Conservation (phyloP, 2,329 filamentous ascomycete genomes). For the Leptographium galeiforme region DNA sequence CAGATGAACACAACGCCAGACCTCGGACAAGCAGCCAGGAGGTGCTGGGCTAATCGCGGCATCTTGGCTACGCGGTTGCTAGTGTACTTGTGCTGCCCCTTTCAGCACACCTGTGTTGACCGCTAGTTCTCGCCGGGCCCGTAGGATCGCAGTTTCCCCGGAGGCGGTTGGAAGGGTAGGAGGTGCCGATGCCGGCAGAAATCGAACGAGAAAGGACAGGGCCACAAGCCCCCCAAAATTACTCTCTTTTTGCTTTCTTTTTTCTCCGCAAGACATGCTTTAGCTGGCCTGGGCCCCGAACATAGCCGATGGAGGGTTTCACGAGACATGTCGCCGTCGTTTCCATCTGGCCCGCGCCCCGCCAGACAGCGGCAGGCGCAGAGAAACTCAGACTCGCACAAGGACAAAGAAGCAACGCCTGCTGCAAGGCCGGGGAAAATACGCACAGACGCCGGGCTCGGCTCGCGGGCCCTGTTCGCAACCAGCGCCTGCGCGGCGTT, state of each 20-base stretch:
- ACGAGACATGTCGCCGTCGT: not conserved
- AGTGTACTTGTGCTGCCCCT: too few species aligned
- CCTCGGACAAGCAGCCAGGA: too few species aligned
- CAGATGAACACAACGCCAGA: too few species aligned
- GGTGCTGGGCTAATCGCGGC: not conserved
- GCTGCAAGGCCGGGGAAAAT: not conserved
- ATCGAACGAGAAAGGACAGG: not conserved
- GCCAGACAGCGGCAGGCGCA: not conserved
- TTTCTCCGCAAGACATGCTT: conserved; percentile 8
- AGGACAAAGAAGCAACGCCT: conserved; percentile 4
- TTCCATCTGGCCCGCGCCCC: not conserved
- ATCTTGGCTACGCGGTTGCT: not conserved
- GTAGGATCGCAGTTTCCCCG: not conserved
- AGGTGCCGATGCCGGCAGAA: not conserved
- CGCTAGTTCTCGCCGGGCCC: not conserved
- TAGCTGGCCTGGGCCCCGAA: conserved; percentile 8
- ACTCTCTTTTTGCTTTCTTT: not conserved
- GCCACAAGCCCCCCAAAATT: not conserved
- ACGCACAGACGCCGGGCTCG: conserved; percentile 18
- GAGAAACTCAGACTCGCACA: not conserved
- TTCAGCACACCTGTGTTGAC: not conserved
- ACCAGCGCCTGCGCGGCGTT: too few species aligned
- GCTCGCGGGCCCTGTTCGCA: conserved; percentile 9
- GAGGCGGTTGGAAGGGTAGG: not conserved
- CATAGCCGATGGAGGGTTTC: conserved; percentile 4